phyloP scores from a whole-genome alignment of 768 basidiomycete genomes.

The Panaeolus papilionaceus region DNA sequence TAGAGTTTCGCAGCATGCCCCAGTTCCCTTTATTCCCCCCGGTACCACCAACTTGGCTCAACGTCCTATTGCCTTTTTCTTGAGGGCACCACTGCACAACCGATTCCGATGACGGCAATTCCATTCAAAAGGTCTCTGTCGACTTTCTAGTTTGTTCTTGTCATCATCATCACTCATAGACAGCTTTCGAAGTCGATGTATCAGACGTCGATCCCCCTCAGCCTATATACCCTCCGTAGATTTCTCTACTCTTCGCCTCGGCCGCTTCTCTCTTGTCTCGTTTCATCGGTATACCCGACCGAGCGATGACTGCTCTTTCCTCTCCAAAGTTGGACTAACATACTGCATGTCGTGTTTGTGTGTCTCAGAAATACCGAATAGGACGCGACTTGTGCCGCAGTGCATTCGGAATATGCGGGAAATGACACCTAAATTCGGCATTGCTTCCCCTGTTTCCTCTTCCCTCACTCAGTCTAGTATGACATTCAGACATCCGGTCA shows the following conservation, averaged over 20 bases:
- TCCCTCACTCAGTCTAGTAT: conserved; percentile 5
- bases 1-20: conserved; percentile 31
- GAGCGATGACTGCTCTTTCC: neutral
- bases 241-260: neutral
- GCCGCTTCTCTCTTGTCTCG: neutral
- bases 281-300: conserved; percentile 2
- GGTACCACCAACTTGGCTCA: conserved; percentile 25
- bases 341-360: neutral
- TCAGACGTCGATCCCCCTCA: conserved; percentile 3
- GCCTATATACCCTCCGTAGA: neutral
- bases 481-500: conserved; percentile 14
- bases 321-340: neutral
- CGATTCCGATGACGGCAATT: conserved; percentile 10
- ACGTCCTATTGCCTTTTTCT: conserved; percentile 21
- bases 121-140: neutral
- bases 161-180: neutral
- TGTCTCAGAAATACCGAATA: conserved; percentile 15
- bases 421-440: conserved; percentile 14
- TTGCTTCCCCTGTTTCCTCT: conserved; percentile 12
- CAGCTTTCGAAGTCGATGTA: conserved; percentile 10
- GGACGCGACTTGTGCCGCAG: conserved; percentile 14
- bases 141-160: neutral
- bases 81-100: conserved; percentile 23
- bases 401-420: conserved; percentile 12
- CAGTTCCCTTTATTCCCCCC: conserved; percentile 16